Evolutionary conservation across 139 green algal genomes (phyloP).

Genomic region (Chlorella sp.): DNA sequence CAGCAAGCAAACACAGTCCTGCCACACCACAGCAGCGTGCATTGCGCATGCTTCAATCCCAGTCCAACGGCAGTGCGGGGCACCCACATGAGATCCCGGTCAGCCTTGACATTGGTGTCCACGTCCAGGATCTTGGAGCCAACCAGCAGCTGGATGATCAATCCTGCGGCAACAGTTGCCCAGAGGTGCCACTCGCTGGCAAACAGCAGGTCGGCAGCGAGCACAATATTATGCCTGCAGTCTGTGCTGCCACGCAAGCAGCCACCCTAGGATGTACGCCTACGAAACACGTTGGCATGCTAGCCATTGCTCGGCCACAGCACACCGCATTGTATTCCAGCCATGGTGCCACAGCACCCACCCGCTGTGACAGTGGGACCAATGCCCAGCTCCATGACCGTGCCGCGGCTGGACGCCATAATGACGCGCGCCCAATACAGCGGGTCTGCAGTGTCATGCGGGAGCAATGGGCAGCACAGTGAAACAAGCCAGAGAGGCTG

Average conservation of each 20-base stretch:
- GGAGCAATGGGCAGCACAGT: no score
- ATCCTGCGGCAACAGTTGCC: conserved; percentile 50
- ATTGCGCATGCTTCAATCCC: neutral
- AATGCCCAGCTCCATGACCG: conserved; percentile 38
- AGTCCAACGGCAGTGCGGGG: neutral
- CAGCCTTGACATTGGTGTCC: conserved; percentile 96
- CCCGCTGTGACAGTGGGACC: conserved; percentile 94
- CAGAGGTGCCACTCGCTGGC: no score
- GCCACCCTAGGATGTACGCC: no score
- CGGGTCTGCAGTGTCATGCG: conserved; percentile 68
- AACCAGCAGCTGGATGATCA: conserved; percentile 98
- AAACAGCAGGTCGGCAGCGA: no score
- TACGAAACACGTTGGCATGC: no score
- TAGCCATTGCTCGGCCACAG: no score
- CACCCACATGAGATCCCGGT: conserved; percentile 91
- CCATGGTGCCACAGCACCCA: no score
- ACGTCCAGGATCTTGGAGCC: conserved; percentile 99
- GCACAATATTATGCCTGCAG: no score
- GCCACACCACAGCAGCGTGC: neutral
- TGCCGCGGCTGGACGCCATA: conserved; percentile 90
- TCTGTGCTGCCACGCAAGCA: no score
- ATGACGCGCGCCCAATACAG: conserved; percentile 99
- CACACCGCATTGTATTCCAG: no score
- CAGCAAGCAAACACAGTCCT: no score
- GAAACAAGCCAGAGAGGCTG: no score